Conservation (phyloP, 2,329 filamentous ascomycete species). For the Polytolypa hystricis region DNA sequence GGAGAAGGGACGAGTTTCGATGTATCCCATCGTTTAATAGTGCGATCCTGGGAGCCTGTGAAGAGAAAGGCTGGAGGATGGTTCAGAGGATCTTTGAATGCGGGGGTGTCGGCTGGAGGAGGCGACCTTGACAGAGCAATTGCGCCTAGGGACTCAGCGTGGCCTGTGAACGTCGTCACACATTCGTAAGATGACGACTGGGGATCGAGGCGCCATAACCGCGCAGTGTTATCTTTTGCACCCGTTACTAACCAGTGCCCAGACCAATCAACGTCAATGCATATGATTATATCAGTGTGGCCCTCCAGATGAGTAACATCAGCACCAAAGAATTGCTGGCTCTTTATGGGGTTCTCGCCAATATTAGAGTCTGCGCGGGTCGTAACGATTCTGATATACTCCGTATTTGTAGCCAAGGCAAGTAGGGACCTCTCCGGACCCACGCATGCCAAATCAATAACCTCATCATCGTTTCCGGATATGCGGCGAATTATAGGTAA, state of each 20-base stretch:
- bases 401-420: slow-evolving; percentile 87
- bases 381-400: slow-evolving; percentile 81
- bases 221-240: slow-evolving; percentile 91
- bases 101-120: slow-evolving; percentile 58
- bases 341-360: slow-evolving; percentile 28
- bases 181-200: slow-evolving; percentile 64
- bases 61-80: slow-evolving; percentile 76
- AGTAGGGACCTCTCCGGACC: slow-evolving; percentile 69
- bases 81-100: slow-evolving; percentile 60
- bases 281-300: slow-evolving; percentile 92
- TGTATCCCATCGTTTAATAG: slow-evolving; percentile 88
- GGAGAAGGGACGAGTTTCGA: slow-evolving; percentile 46
- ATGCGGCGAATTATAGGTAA: slow-evolving; percentile 61
- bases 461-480: slow-evolving; percentile 93
- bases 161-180: slow-evolving; percentile 73
- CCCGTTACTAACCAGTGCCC: slow-evolving; percentile 94
- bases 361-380: slow-evolving; percentile 21
- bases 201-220: slow-evolving; percentile 78
- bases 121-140: slow-evolving; percentile 65
- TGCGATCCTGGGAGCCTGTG: slow-evolving; percentile 90
- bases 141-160: slow-evolving; percentile 87
- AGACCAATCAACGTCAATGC: slow-evolving; percentile 89
- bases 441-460: slow-evolving; percentile 86
- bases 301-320: slow-evolving; percentile 79
- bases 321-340: slow-evolving; percentile 65